Percentiles rank a stretch among this genome's conserved stretches.
These are phyloP conservation scores for Pseudogymnoascus sp. DNA, from an alignment of 2,329 filamentous ascomycete species.

Conservation along the genomic window DNA sequence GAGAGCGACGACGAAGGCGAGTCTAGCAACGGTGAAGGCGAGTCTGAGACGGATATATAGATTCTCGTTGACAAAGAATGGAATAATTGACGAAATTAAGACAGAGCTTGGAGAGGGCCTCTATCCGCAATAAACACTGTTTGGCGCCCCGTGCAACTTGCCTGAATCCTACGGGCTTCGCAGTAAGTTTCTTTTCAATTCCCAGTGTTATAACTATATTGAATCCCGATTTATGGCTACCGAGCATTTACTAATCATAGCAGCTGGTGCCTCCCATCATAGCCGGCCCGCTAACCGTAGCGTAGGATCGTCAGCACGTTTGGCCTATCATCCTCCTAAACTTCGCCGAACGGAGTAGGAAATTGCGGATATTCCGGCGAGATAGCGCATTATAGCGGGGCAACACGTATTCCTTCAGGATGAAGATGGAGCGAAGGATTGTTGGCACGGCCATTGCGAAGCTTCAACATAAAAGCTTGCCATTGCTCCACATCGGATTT, in stretches of 20 bases:
- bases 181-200: background rate
- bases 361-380: background rate
- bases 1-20: background rate
- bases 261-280: background rate
- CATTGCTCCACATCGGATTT: background rate
- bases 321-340: background rate
- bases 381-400: background rate
- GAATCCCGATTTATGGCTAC: background rate
- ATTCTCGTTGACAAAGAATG: too few relatives aligned
- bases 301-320: background rate
- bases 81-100: background rate
- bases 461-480: background rate
- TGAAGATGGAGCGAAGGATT: background rate
- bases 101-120: background rate
- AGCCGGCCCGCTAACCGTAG: background rate
- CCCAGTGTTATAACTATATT: background rate
- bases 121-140: too few relatives aligned
- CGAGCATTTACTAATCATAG: background rate
- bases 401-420: background rate
- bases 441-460: background rate
- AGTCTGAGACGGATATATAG: background rate
- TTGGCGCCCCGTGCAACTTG: background rate
- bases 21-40: background rate
- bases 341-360: background rate
- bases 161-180: background rate